Evolutionary conservation across 225 moss, liverwort and hornwort genomes (phyloP), one percentile per base, ranked within the genome.

Genomic region (Takakia lepidozioides): DNA sequence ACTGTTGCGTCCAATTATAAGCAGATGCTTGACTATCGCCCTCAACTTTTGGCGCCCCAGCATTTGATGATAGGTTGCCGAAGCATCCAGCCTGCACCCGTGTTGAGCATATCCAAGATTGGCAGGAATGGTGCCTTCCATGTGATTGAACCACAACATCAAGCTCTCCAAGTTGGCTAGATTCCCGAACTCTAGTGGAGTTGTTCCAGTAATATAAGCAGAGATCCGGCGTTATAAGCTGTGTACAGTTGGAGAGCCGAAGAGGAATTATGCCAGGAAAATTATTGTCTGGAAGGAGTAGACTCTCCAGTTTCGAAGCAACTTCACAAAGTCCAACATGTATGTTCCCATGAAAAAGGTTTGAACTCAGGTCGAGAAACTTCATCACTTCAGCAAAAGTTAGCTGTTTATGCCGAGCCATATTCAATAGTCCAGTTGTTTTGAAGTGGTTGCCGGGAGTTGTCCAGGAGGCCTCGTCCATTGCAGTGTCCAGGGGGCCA

Each of bases 111-210:
- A n/a, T n/a, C 36, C 19, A 11, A 58, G 48, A 25, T 47, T 35
- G 5, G 22, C 14, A 15, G 58, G 58, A 49, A 58, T 58, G 10
- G 14, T 25, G 4, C 58, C 58, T 16, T 36, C 27, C 11, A 58
- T 35, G 14, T 25, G 16, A 34, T 58, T 58, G 35, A 34, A 47
- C 58, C 58, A 58, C 16, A 58, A 25, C 20, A 35, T 24, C 48
- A 58, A 46, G 48, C 37, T 24, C 58, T 48, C 58, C 47, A 58
- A 16, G 21, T 46, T 34, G 9, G 46, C 5, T 15, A 58, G 58
- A 15, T 15, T 34, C 16, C 48, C 48, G 18, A 58, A 27, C 5
- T 46, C 17, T 20, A 3, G 10, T 10, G 58, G 58, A 15, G 49
- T 49, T 14, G 2, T 34, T 10, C 52, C 52, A 19, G 10, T 38